Percentiles rank a stretch among this genome's conserved stretches.
Conservation (phyloP, 1,284 basidiomycete genomes). For the Cerioporus squamosus region DNA sequence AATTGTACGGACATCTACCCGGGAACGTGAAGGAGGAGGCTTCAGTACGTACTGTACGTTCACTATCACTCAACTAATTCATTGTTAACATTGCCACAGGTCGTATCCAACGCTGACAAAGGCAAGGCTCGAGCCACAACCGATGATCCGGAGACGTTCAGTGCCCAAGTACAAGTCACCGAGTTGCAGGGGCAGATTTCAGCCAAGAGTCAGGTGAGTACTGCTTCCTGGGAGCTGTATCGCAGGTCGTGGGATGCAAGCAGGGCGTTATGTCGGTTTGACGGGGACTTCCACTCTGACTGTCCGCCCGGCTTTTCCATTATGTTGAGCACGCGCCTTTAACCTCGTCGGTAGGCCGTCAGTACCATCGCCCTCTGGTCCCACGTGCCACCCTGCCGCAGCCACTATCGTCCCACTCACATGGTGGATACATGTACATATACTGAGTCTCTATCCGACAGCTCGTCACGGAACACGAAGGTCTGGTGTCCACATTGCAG, state of each 20-base stretch:
- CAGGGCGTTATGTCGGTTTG: too few species aligned
- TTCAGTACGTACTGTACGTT: conserved; percentile 1
- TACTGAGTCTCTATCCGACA: conserved; percentile 29
- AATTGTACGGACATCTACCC: too few species aligned
- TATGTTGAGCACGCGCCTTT: too few species aligned
- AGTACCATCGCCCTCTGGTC: too few species aligned
- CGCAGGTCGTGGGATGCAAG: too few species aligned
- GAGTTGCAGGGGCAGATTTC: conserved; percentile 17
- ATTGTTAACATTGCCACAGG: background rate
- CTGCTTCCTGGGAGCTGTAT: background rate
- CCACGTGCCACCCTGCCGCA: too few species aligned
- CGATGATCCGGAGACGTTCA: background rate
- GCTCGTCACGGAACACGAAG: conserved; percentile 53
- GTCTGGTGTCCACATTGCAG: conserved; percentile 52
- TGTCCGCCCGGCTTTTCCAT: too few species aligned
- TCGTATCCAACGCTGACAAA: conserved; percentile 9
- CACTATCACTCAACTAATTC: background rate
- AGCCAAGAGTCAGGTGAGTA: conserved; percentile 21
- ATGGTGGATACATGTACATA: background rate
- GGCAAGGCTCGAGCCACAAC: conserved; percentile 20
- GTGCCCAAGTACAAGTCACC: conserved; percentile 3
- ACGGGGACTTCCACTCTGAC: too few species aligned
- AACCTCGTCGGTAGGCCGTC: too few species aligned
- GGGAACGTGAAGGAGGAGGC: too few species aligned
- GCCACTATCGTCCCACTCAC: too few species aligned